Evolutionary conservation across 768 basidiomycete species (phyloP).

Genomic region (Pisolithus marmoratus): DNA sequence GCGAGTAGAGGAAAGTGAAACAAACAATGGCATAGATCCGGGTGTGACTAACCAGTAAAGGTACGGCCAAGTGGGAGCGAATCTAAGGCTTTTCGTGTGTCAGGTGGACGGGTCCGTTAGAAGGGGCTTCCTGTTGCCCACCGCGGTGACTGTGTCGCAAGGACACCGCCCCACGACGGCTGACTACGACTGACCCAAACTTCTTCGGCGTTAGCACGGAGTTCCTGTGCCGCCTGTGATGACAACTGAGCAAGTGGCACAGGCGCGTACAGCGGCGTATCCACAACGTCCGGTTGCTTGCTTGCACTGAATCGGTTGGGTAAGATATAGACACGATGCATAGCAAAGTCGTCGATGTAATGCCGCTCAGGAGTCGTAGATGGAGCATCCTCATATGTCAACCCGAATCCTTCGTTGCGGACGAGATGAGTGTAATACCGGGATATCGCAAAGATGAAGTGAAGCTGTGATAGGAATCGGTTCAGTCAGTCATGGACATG

Average conservation of each 20-base stretch:
- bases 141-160: neutral
- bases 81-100: neutral
- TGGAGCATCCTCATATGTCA: constrained; percentile 10
- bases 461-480: constrained; percentile 41
- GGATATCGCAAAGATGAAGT: constrained; percentile 69
- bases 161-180: constrained; percentile 5
- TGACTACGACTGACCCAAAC: constrained; percentile 49
- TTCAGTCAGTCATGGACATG: neutral
- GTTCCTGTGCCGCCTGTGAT: constrained; percentile 41
- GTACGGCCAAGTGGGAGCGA: neutral
- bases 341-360: constrained; percentile 21
- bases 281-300: constrained; percentile 4
- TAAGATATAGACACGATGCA: constrained; percentile 63
- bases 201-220: constrained; percentile 54
- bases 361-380: constrained; percentile 11
- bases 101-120: neutral
- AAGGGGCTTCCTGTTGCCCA: neutral
- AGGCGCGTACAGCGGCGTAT: constrained; percentile 56
- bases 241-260: constrained; percentile 54
- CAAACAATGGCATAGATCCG: neutral
- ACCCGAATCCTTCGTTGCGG: constrained; percentile 30
- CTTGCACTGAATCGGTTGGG: constrained; percentile 24
- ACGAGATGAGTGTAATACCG: constrained; percentile 55
- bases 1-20: neutral
- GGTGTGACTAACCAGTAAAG: neutral